These are phyloP conservation scores for Gastrolobium villosum DNA, from an alignment of 306 rosid species.

Conservation along the genomic window DNA sequence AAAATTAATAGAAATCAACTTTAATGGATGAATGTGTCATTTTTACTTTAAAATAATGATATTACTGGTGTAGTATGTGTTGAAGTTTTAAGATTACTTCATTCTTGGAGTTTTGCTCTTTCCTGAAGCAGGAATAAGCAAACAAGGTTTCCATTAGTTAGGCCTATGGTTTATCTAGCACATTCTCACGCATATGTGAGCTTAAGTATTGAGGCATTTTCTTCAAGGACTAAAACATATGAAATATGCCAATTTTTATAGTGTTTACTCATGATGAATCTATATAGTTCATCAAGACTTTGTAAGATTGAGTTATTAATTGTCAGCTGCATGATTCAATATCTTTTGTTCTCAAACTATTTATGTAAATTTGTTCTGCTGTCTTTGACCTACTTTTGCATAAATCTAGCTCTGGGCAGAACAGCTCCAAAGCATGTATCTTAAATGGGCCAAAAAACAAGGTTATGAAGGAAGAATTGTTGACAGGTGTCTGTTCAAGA, in stretches of 20 bases:
- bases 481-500: slow-evolving; percentile 59
- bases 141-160: background rate
- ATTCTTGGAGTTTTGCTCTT: slow-evolving; percentile 3
- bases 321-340: slow-evolving; percentile 35
- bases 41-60: background rate
- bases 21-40: slow-evolving; percentile 3
- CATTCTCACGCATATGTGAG: background rate
- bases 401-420: slow-evolving; percentile 80
- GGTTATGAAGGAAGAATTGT: slow-evolving; percentile 76
- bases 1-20: background rate
- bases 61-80: background rate
- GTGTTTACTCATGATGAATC: slow-evolving; percentile 24
- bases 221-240: slow-evolving; percentile 16
- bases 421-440: slow-evolving; percentile 74
- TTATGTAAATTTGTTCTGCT: slow-evolving; percentile 21
- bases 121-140: slow-evolving; percentile 29
- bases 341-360: slow-evolving; percentile 27
- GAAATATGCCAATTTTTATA: background rate
- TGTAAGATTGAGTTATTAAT: slow-evolving; percentile 33
- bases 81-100: slow-evolving; percentile 12
- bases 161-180: background rate
- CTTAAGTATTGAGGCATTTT: slow-evolving; percentile 10
- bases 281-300: background rate
- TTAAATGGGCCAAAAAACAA: slow-evolving; percentile 79
- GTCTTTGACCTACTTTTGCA: slow-evolving; percentile 46